A percentile compares a stretch with the other conserved stretches of the same genome.
phyloP scores from a whole-genome alignment of 768 basidiomycete genomes.

The Psilocybe subaeruginosa region DNA sequence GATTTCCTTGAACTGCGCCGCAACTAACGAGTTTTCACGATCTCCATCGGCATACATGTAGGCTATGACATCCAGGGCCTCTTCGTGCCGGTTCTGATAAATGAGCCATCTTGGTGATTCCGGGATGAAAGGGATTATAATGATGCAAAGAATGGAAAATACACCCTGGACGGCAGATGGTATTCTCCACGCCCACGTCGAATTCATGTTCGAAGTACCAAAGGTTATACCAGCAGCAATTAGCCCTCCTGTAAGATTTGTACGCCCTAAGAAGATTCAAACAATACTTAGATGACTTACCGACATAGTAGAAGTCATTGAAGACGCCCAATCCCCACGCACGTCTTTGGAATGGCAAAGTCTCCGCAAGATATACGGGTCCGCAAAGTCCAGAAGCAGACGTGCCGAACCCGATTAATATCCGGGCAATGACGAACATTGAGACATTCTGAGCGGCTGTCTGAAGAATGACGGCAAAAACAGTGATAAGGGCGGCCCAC shows the following conservation, averaged over 20 bases:
- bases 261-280: background rate
- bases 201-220: constrained; percentile 27
- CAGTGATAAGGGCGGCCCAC: constrained; percentile 18
- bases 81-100: constrained; percentile 8
- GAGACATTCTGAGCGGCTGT: constrained; percentile 19
- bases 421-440: constrained; percentile 20
- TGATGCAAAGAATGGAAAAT: constrained; percentile 31
- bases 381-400: constrained; percentile 18
- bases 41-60: constrained; percentile 19
- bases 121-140: constrained; percentile 34
- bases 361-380: constrained; percentile 19
- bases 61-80: constrained; percentile 16
- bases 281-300: constrained; percentile 10
- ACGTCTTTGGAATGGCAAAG: constrained; percentile 14
- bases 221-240: constrained; percentile 23
- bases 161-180: constrained; percentile 34
- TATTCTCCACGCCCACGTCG: constrained; percentile 36
- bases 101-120: constrained; percentile 44
- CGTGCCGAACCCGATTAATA: constrained; percentile 19
- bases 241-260: background rate
- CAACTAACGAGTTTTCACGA: background rate
- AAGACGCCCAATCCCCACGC: constrained; percentile 19
- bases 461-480: constrained; percentile 17
- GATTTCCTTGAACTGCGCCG: constrained; percentile 17
- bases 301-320: constrained; percentile 21